A percentile compares a stretch with the other conserved stretches of the same genome.
phyloP scores from a whole-genome alignment of 2,329 filamentous ascomycete genomes.

The Aotearoamyces nothofagi region DNA sequence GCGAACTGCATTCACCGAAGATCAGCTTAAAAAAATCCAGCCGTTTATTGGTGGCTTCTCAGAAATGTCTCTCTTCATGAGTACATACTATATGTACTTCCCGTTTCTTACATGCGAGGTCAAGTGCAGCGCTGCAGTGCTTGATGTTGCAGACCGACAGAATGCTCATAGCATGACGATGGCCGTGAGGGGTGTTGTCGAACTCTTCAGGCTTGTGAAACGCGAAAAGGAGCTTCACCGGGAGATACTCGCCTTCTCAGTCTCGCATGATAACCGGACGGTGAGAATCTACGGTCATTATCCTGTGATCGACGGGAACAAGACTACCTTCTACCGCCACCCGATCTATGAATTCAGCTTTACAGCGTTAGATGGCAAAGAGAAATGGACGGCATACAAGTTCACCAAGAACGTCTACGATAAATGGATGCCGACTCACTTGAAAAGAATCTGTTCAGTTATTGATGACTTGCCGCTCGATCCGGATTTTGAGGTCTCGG shows the following conservation, averaged over 20 bases:
- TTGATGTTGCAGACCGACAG: constrained; percentile 20
- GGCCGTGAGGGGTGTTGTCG: constrained; percentile 17
- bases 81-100: constrained; percentile 30
- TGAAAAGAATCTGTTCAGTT: too few relatives aligned
- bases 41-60: too few relatives aligned
- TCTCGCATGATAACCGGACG: neutral
- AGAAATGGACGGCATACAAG: constrained; percentile 10
- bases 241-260: constrained; percentile 1
- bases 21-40: too few relatives aligned
- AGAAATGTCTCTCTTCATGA: too few relatives aligned
- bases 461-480: too few relatives aligned
- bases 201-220: constrained; percentile 14
- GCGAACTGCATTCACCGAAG: too few relatives aligned
- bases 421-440: too few relatives aligned
- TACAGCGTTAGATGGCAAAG: constrained; percentile 9
- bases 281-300: constrained; percentile 19
- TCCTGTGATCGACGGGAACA: constrained; percentile 6
- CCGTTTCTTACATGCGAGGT: constrained; percentile 32
- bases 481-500: too few relatives aligned
- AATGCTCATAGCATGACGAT: constrained; percentile 24
- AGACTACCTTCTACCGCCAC: constrained; percentile 13
- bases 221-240: constrained; percentile 23
- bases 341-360: constrained; percentile 13
- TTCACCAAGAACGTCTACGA: too few relatives aligned
- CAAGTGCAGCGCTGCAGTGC: constrained; percentile 23